Evolutionary conservation across 768 basidiomycete genomes (phyloP), one percentile per base, ranked within the genome.

Genomic region (Suillus cothurnatus): DNA sequence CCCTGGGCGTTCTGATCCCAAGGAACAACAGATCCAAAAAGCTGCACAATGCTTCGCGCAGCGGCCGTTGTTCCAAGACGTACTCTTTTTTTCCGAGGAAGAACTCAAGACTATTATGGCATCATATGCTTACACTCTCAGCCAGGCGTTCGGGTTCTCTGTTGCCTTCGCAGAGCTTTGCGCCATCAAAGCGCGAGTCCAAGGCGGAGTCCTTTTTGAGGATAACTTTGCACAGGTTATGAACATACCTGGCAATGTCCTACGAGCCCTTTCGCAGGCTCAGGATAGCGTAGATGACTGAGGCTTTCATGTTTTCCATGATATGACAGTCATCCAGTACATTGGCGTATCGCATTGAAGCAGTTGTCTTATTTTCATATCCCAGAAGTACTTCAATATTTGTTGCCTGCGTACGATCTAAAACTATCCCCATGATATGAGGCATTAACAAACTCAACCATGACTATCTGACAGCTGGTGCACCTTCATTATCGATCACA

Each of bases 401-500:
- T 21, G 19, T 15, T 53, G 1, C 52, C 14, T 49, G 47, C 14
- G 26, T 26, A 14, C 49, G 23, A 9, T 31, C 28, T 53, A 23
- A 23, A 49, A 14, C n/a, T 23, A 17, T 50, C 15, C 28, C 12
- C 11, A 19, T 31, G 28, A 19, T 52, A 31, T 8, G 17, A 19
- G 19, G 17, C 17, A 26, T 6, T 6, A 5, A 47, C n/a, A 9
- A 5, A 47, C 41, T 21, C 7, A 7, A 19, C 41, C 9, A 19
- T 15, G 38, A 43, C 41, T 86, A 81, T 81, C 98, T 99, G 55
- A 97, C 96, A 55, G 75, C 74, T 36, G 86, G 84, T 32, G 86
- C 89, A n/a, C 95, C 94, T 49, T 89, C 89, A 65, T 92, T 93
- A 71, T 97, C 93, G 60, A 41, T 59, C n/a, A 43, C 45, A 41